phyloP scores from a whole-genome alignment of 208 protist species.

The Lotmaria passim region DNA sequence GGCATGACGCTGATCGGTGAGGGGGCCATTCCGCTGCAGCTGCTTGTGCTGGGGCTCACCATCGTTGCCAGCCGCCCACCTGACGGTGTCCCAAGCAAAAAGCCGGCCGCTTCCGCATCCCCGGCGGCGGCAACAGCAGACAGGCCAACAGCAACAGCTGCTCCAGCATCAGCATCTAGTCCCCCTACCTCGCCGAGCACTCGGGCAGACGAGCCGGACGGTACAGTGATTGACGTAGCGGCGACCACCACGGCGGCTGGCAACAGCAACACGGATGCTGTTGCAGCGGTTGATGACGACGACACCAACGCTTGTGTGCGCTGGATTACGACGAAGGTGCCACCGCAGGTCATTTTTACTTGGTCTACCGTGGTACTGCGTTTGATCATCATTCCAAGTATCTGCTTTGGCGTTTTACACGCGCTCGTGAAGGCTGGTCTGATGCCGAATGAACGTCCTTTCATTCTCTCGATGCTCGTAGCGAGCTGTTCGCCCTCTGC shows the following conservation, averaged over 20 bases:
- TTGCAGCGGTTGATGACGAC: background rate
- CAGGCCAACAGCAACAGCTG: background rate
- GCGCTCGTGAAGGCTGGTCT: slow-evolving; percentile 40
- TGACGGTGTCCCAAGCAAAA: slow-evolving; percentile 7
- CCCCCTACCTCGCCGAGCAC: background rate
- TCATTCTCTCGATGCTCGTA: slow-evolving; percentile 67
- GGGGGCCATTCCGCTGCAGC: slow-evolving; percentile 65
- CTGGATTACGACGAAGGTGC: slow-evolving; percentile 22
- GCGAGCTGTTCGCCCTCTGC: slow-evolving; percentile 64
- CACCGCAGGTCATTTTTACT: slow-evolving; percentile 38
- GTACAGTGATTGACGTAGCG: slow-evolving; percentile 13
- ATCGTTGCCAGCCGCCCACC: slow-evolving; percentile 33
- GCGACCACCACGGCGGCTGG: background rate
- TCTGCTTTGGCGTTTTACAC: slow-evolving; percentile 67
- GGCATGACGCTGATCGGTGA: slow-evolving; percentile 58
- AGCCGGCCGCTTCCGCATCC: background rate
- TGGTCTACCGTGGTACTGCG: slow-evolving; percentile 50
- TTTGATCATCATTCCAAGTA: slow-evolving; percentile 57
- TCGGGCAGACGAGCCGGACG: background rate
- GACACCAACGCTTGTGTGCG: slow-evolving; percentile 9
- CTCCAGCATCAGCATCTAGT: background rate
- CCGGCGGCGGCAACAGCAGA: background rate
- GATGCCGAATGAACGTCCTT: slow-evolving; percentile 56
- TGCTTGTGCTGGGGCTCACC: slow-evolving; percentile 65
- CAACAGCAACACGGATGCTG: background rate